Percentiles rank a stretch among this genome's conserved stretches.
These are phyloP conservation scores for Talinum fruticosum DNA, from an alignment of 148 eudicot genomes.

Conservation along the genomic window DNA sequence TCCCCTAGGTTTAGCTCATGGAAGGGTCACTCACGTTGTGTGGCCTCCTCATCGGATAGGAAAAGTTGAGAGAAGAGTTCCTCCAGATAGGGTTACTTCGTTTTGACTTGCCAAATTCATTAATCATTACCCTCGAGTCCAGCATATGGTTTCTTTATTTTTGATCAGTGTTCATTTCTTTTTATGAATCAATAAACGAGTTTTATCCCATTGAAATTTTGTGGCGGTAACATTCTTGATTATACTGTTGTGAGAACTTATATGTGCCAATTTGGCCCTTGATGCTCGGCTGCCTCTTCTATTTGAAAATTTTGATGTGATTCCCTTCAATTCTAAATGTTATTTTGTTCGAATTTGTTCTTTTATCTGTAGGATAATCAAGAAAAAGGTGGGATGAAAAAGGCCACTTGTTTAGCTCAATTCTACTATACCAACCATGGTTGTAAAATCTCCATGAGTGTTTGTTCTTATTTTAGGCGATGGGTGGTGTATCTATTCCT, in stretches of 20 bases:
- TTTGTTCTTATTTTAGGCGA: no score
- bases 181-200: background rate
- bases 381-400: no score
- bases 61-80: slow-evolving; percentile 43
- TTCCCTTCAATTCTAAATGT: background rate
- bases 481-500: no score
- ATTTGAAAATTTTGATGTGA: background rate
- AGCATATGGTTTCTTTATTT: background rate
- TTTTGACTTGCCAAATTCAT: slow-evolving; percentile 17
- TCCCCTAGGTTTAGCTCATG: slow-evolving; percentile 83
- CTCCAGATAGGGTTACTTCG: slow-evolving; percentile 34
- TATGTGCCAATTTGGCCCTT: background rate
- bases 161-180: background rate
- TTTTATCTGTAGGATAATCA: no score
- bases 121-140: background rate
- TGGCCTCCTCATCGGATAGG: slow-evolving; percentile 91
- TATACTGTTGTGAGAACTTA: background rate
- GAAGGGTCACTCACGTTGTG: slow-evolving; percentile 68
- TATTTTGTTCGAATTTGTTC: no score
- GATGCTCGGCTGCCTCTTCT: no score
- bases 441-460: no score
- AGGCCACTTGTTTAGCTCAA: no score
- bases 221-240: background rate
- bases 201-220: background rate
- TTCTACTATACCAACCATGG: no score